Base-by-base conservation (phyloP, 1,284 basidiomycete species). In the Flammula alnicola region DNA sequence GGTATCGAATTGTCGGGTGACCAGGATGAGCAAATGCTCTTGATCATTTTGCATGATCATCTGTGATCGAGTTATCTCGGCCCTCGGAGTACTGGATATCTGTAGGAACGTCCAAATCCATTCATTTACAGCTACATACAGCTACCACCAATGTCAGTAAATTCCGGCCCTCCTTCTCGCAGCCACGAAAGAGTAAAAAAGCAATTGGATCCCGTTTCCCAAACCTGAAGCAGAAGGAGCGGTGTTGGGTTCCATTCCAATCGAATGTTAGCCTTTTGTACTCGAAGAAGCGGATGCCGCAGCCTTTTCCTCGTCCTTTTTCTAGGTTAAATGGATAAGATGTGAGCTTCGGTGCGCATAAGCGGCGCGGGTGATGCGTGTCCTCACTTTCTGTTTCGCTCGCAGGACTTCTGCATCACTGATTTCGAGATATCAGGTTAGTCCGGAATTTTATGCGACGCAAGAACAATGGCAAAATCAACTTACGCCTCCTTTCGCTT, bases 401-500 rank as follows among this genome's bases (percentile, higher is more conserved):
- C 85, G 78, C 48, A 91, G 65, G 43, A 79, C 78, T 58, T 86
- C 84, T 36, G 88, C 88, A 65, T 91, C 88, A 52, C 88, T 91
- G 58, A 54, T 55, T 52, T 50, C 42, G 42, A 42, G 37, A 49
- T 50, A 49, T 37, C 39, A 50, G 51, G 47, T 40, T 42, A 37
- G 30, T 45, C 22, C 29, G 26, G 6, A 27, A 25, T 26, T 31
- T 14, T 14, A 48, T 29, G 22, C 14, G 6, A 26, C 27, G 14
- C 12, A 3, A 23, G 10, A 32, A 43, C 8, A 12, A 19, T 43
- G 19, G 23, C 20, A 22, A 31, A 20, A 20, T 7, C 11, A n/a
- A 81, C 87, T 70, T 71, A 91, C 88, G 72, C 73, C 71, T 91
- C 88, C 68, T 85, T 86, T 58, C 88, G 79, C 68, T 86, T 84